phyloP scores from a whole-genome alignment of 768 basidiomycete genomes.

The Boletus vermiculosoides region DNA sequence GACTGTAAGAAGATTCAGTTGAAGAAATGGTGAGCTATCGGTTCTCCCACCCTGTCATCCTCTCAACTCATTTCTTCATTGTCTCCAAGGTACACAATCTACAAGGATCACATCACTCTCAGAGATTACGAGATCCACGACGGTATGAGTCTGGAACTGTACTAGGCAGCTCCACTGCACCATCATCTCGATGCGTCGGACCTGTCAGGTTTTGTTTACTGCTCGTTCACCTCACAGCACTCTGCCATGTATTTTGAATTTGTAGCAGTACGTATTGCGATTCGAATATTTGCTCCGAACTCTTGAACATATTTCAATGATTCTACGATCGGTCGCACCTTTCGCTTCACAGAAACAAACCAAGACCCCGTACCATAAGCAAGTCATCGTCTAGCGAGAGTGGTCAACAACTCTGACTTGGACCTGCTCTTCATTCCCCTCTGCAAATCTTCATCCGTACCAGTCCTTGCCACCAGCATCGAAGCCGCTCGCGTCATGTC shows the following conservation, averaged over 20 bases:
- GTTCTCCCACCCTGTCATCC: not conserved
- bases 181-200: slow-evolving; percentile 1
- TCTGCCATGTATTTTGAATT: slow-evolving; percentile 6
- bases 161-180: slow-evolving; percentile 39
- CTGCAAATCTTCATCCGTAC: slow-evolving; percentile 1
- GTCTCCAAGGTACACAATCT: slow-evolving; percentile 78
- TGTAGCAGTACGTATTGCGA: slow-evolving; percentile 14
- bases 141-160: slow-evolving; percentile 93
- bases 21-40: slow-evolving; percentile 84
- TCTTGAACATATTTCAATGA: not conserved
- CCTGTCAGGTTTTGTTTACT: not conserved
- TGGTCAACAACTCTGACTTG: slow-evolving; percentile 17
- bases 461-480: slow-evolving; percentile 12
- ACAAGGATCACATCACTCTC: slow-evolving; percentile 95
- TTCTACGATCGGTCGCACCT: not conserved
- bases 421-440: slow-evolving; percentile 15
- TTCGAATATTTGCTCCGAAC: not conserved
- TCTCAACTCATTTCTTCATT: not conserved
- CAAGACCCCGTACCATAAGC: not conserved
- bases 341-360: not conserved
- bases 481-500: slow-evolving; percentile 18
- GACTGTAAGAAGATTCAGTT: slow-evolving; percentile 81
- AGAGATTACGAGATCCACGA: slow-evolving; percentile 92
- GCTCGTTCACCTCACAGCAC: not conserved
- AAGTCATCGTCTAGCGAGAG: not conserved